Base-by-base conservation (phyloP, 78 protist species). In the Dictyostelium purpureum region DNA sequence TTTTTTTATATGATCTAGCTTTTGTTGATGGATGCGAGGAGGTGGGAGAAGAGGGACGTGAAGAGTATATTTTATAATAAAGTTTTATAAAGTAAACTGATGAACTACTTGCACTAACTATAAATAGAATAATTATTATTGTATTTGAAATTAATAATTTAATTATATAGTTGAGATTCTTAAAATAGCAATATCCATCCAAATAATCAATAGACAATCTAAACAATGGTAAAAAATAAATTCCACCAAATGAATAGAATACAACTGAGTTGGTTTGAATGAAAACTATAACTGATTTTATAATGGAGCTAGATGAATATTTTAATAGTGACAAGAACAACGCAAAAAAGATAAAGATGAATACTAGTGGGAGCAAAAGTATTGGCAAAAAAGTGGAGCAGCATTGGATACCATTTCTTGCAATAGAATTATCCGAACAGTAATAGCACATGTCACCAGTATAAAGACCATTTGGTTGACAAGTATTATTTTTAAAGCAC, bases 161-260 rank as follows among this genome's bases (percentile, higher is more conserved):
- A 33, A 18, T 1, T 16, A 33, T 63, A 16, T 63, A 63, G 33
- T 63, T 19, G 4, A 63, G 12, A 16, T 19, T 31, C 5, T 21
- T 63, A 38, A 38, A 63, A 14, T 33, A n/a, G 31, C 69, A 61
- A 61, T 61, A 61, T 2, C 42, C 42, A 61, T 61, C 69, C 4
- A 61, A 31, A 35, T 31, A 31, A 61, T 61, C 69, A 10, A 61
- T 33, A 31, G 69, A 31, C 21, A 61, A 26, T 61, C 69, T 61
- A 31, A 61, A 61, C 31, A 61, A 61, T 61, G 69, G 69, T 61
- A 61, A 61, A 28, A 61, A 26, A 33, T 61, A 61, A 12, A 61
- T 61, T 31, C 69, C 69, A 28, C 69, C 31, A 61, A 31, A 61
- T 31, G 69, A 61, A 61, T 31, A 61, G 69, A 61, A 61, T 61